Evolutionary conservation across 1,284 basidiomycete genomes (phyloP), one percentile per base, ranked within the genome.

Genomic region (Cutaneotrichosporon sp.): DNA sequence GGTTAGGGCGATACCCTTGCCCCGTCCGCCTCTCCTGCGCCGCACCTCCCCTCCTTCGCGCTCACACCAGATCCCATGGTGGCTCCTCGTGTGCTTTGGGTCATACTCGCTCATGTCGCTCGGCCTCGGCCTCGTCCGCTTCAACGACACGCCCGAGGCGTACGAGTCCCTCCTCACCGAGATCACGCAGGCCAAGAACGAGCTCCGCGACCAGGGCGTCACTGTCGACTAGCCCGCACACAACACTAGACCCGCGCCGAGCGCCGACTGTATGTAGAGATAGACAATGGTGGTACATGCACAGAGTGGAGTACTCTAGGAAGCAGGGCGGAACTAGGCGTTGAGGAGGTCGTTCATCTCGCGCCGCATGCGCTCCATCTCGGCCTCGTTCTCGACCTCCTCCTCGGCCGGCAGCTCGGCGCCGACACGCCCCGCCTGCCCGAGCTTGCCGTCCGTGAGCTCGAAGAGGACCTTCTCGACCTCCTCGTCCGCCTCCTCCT

Each of bases 401-500:
- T 89, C 86, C 69, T 87, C 84, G 38, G 84, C 47, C 46, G 93
- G 94, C 66, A 92, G 78, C 56, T 88, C 87, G 38, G 83, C 85
- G 51, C 85, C 86, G 54, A 89, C 91, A 29, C 84, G 79, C 8
- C 89, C 90, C 53, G 86, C 89, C 76, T 90, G 86, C 7, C 93
- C 94, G 4, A 97, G 83, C 81, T 97, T 97, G 66, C 95, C 97
- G 71, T 97, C 89, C 7, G 97, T 99, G 63, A 99, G 84, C 65
- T 98, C 92, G 71, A 89, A 97, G 43, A 99, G 79, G 3, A 99
- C 92, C 77, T 95, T 97, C 78, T 99, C 95, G 13, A 99, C 92
- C 75, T 99, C 97, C 22, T 87, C 92, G 72, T 98, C 92, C 0
- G 97, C 97, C 79, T 99, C 97, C 69, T 95, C 94, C 72, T 97